These are phyloP conservation scores for Silybum marianum DNA, from an alignment of 129 eudicot genomes.

Conservation along the genomic window DNA sequence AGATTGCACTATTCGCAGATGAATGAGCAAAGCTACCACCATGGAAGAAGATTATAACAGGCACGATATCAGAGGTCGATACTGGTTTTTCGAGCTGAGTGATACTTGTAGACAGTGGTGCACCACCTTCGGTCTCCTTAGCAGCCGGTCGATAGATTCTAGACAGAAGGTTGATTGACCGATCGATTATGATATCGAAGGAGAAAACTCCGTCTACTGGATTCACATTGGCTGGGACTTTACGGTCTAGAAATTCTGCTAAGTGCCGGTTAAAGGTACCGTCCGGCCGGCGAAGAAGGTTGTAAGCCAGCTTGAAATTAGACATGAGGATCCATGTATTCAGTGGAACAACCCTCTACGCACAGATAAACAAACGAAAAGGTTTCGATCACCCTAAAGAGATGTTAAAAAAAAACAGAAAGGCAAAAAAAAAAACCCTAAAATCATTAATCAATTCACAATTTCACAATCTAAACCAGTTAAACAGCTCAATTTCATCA, in stretches of 20 bases:
- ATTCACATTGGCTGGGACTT: constrained; percentile 62
- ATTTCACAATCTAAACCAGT: background rate
- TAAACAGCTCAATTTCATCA: background rate
- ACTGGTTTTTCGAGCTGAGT: constrained; percentile 46
- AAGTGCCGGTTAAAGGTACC: constrained; percentile 65
- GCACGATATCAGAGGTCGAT: constrained; percentile 43
- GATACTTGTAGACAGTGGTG: constrained; percentile 17
- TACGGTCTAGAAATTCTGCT: constrained; percentile 72
- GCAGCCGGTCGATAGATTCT: constrained; percentile 53
- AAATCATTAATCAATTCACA: too few species aligned
- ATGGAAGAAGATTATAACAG: constrained; percentile 67
- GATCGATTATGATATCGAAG: constrained; percentile 61
- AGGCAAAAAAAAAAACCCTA: too few species aligned
- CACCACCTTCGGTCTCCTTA: constrained; percentile 21
- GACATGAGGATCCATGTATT: constrained; percentile 75
- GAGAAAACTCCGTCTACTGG: constrained; percentile 76
- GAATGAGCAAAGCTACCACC: constrained; percentile 81
- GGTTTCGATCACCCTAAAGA: too few species aligned
- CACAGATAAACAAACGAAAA: constrained; percentile 18
- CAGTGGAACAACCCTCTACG: constrained; percentile 64
- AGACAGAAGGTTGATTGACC: constrained; percentile 42
- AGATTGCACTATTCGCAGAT: constrained; percentile 63
- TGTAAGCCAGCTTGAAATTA: constrained; percentile 66
- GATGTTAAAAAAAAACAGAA: too few species aligned
- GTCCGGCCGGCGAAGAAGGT: constrained; percentile 55